phyloP scores from a whole-genome alignment of 192 early-diverging fungal genomes.

The Coemansia sp. region DNA sequence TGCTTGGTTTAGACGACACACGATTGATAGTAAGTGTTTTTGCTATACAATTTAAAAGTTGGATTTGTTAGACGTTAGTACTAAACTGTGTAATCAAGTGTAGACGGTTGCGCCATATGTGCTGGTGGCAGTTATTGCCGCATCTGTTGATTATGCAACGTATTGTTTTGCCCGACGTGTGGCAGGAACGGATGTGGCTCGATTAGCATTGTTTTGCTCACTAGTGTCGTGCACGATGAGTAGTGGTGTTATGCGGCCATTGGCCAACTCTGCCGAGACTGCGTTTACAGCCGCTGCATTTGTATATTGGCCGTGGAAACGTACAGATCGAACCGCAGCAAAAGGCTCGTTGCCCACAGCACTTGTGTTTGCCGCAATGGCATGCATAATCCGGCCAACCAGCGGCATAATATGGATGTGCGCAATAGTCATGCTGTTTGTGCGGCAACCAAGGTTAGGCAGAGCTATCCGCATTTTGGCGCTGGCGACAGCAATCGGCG shows the following conservation, averaged over 20 bases:
- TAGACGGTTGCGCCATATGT: slow-evolving; percentile 67
- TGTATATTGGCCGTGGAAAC: slow-evolving; percentile 79
- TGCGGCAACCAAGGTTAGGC: slow-evolving; percentile 18
- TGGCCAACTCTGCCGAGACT: slow-evolving; percentile 74
- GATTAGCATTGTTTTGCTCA: slow-evolving; percentile 55
- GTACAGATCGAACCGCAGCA: background rate
- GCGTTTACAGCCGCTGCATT: slow-evolving; percentile 70
- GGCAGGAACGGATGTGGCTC: slow-evolving; percentile 58
- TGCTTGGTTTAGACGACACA: slow-evolving; percentile 63
- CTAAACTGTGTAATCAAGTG: background rate
- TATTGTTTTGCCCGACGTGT: slow-evolving; percentile 66
- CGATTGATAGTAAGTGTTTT: slow-evolving; percentile 58
- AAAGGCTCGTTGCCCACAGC: slow-evolving; percentile 32
- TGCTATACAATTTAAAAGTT: background rate
- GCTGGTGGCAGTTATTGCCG: slow-evolving; percentile 73
- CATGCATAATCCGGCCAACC: slow-evolving; percentile 87
- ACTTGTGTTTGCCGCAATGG: slow-evolving; percentile 69
- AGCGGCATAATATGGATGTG: slow-evolving; percentile 83
- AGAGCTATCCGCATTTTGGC: slow-evolving; percentile 5
- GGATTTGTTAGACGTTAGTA: no score
- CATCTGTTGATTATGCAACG: slow-evolving; percentile 69
- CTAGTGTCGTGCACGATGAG: slow-evolving; percentile 61
- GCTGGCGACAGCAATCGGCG: slow-evolving; percentile 17
- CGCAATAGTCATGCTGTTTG: slow-evolving; percentile 62
- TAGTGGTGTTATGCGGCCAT: slow-evolving; percentile 60